Conservation (phyloP, 1,139 yeast species). For the Oligophagozyma castellii region DNA sequence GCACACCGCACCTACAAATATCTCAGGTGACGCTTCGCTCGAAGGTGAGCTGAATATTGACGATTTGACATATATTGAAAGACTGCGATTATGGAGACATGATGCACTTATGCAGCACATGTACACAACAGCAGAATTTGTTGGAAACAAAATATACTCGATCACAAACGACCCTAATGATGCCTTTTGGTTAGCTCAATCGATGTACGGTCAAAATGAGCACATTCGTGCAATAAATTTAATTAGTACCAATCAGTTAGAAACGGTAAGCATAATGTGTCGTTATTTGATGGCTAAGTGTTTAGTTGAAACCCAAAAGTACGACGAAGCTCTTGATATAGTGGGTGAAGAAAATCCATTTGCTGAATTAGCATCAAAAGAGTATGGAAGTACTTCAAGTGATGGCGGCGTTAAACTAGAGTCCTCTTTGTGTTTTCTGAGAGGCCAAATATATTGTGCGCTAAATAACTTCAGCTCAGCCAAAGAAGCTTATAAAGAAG, state of each 20-base stretch:
- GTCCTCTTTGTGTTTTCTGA: constrained; percentile 71
- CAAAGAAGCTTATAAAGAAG: constrained; percentile 78
- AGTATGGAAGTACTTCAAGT: constrained; percentile 4
- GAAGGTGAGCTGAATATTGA: constrained; percentile 15
- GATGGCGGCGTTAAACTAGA: constrained; percentile 80
- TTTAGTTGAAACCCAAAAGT: constrained; percentile 54
- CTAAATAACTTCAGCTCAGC: constrained; percentile 81
- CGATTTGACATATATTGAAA: constrained; percentile 70
- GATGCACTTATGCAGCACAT: constrained; percentile 92
- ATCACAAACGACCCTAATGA: constrained; percentile 72
- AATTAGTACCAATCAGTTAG: constrained; percentile 28
- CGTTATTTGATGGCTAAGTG: constrained; percentile 73
- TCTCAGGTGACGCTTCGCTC: not conserved
- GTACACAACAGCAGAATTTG: constrained; percentile 75
- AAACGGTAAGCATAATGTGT: constrained; percentile 49
- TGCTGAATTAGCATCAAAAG: constrained; percentile 15
- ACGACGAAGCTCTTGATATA: constrained; percentile 83
- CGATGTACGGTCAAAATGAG: constrained; percentile 55
- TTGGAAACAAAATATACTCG: constrained; percentile 82
- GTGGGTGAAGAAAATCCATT: constrained; percentile 80
- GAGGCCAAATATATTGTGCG: constrained; percentile 75
- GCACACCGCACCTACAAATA: constrained; percentile 7
- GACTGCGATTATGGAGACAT: constrained; percentile 81
- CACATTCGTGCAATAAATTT: constrained; percentile 69
- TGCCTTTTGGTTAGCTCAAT: constrained; percentile 95